Evolutionary conservation across 208 protist genomes (phyloP).

Genomic region (Lotmaria passim): DNA sequence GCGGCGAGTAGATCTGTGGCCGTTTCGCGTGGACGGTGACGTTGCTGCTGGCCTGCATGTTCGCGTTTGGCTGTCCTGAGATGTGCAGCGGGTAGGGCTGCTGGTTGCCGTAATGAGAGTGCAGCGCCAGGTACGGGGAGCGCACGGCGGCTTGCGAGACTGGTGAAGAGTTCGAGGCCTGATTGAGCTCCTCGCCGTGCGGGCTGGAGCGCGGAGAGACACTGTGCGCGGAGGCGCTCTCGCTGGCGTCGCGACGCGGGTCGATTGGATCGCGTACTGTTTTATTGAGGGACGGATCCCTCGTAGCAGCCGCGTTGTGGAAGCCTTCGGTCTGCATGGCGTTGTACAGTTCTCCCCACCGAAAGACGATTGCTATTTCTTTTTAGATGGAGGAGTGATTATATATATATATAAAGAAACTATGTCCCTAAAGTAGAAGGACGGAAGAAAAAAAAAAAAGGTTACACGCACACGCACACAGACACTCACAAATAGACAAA

Average conservation of each 20-base stretch:
- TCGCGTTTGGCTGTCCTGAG: slow-evolving; percentile 13
- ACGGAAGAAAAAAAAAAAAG: background rate
- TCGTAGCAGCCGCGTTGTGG: slow-evolving; percentile 2
- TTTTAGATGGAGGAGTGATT: too few relatives aligned
- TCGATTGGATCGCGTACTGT: slow-evolving; percentile 15
- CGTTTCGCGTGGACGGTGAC: background rate
- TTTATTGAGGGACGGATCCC: background rate
- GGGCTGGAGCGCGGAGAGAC: slow-evolving; percentile 1
- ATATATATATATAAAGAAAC: too few relatives aligned
- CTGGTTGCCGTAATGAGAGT: slow-evolving; percentile 6
- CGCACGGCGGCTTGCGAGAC: background rate
- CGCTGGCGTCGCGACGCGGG: background rate
- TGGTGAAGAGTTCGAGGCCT: background rate
- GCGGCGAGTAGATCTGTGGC: slow-evolving; percentile 6
- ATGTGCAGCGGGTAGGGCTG: background rate
- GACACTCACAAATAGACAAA: too few relatives aligned
- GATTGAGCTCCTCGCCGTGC: slow-evolving; percentile 19
- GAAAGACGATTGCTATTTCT: too few relatives aligned
- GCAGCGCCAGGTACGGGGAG: background rate
- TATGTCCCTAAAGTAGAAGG: background rate
- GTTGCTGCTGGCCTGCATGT: slow-evolving; percentile 11
- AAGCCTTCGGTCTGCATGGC: slow-evolving; percentile 9
- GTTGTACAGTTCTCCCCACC: too few relatives aligned
- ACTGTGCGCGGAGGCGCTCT: slow-evolving; percentile 1
- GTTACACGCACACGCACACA: too few relatives aligned